phyloP scores from a whole-genome alignment of 352 stramenopile genomes.

The Pythium aristosporum region DNA sequence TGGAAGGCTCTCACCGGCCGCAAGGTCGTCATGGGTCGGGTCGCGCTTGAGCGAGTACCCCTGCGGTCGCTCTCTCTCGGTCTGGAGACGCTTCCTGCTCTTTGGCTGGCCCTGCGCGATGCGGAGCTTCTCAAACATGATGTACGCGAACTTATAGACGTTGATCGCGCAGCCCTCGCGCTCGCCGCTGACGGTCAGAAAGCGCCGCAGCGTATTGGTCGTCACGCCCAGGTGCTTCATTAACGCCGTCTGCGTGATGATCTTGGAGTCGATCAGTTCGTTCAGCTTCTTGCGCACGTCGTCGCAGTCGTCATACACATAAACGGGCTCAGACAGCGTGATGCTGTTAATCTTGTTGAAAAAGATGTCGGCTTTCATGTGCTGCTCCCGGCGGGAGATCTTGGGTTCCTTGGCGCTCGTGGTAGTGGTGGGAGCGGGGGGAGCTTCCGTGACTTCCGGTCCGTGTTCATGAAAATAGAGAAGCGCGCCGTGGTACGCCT shows the following conservation, averaged over 20 bases:
- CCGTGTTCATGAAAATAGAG: constrained; percentile 46
- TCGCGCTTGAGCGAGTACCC: no score
- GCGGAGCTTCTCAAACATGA: constrained; percentile 59
- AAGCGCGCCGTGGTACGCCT: constrained; percentile 38
- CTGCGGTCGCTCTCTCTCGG: constrained; percentile 27
- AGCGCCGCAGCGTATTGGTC: constrained; percentile 49
- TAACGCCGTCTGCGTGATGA: constrained; percentile 40
- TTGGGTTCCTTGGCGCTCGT: no score
- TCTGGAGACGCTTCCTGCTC: constrained; percentile 44
- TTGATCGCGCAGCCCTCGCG: constrained; percentile 49
- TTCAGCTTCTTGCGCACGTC: constrained; percentile 52
- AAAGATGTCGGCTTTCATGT: constrained; percentile 31
- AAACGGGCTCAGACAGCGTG: constrained; percentile 36
- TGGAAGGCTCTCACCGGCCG: no score
- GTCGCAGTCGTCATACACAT: constrained; percentile 59
- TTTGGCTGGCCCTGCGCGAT: constrained; percentile 42
- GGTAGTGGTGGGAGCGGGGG: no score
- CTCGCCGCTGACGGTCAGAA: constrained; percentile 45
- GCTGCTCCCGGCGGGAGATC: constrained; percentile 23
- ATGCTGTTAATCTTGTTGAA: constrained; percentile 40
- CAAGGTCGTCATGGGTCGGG: no score
- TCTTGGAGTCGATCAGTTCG: constrained; percentile 37
- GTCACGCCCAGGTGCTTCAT: constrained; percentile 40
- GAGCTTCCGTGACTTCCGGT: constrained; percentile 10
- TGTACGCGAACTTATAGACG: constrained; percentile 47